Conservation (phyloP, 1,284 basidiomycete genomes). For the Vanrija pseudolonga region DNA sequence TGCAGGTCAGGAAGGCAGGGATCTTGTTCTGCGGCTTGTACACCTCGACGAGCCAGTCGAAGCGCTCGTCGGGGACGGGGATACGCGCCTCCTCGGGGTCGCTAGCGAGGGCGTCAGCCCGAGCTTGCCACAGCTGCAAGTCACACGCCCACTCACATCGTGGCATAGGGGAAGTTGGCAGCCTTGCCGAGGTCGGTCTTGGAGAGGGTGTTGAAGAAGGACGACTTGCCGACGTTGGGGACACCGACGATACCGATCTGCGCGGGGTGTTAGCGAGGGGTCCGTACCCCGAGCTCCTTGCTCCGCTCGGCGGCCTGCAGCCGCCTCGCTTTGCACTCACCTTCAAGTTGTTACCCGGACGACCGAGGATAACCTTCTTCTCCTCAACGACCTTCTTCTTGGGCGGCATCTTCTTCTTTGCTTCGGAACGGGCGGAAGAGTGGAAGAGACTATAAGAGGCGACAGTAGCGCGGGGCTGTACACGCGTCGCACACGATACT, state of each 20-base stretch:
- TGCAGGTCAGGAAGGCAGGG: constrained; percentile 94
- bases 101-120: constrained; percentile 13
- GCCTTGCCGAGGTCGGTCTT: constrained; percentile 89
- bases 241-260: constrained; percentile 96
- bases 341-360: constrained; percentile 78
- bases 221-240: constrained; percentile 91
- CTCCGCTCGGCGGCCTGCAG: neutral
- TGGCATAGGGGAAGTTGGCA: constrained; percentile 98
- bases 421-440: constrained; percentile 18
- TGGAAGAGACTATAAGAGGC: constrained; percentile 8
- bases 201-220: constrained; percentile 92
- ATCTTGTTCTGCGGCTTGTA: constrained; percentile 89
- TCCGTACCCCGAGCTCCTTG: neutral
- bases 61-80: constrained; percentile 91
- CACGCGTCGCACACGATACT: neutral
- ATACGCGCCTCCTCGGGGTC: constrained; percentile 86
- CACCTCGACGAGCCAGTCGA: constrained; percentile 85
- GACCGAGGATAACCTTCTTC: constrained; percentile 80
- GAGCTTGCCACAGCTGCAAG: neutral
- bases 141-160: constrained; percentile 56
- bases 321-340: constrained; percentile 18
- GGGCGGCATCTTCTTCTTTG: constrained; percentile 75
- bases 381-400: constrained; percentile 65
- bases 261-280: neutral
- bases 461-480: too few relatives aligned